phyloP scores from a whole-genome alignment of 768 basidiomycete genomes.

The Termitomyces titanicus region DNA sequence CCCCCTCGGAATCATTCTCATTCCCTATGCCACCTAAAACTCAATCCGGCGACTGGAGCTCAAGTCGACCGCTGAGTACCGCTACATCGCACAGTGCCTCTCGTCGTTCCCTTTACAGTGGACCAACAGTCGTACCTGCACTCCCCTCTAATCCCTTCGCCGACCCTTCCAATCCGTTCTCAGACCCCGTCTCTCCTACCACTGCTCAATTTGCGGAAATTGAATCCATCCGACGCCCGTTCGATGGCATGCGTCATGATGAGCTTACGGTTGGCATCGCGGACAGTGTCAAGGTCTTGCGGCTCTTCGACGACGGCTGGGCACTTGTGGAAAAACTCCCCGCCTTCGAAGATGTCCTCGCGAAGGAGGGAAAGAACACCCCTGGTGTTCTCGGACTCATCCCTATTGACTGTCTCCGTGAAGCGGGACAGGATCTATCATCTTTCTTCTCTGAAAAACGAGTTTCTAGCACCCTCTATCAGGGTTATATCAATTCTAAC shows the following conservation, averaged over 20 bases:
- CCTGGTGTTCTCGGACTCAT: constrained; percentile 44
- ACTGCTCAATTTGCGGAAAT: constrained; percentile 32
- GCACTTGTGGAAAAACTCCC: constrained; percentile 49
- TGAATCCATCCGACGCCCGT: constrained; percentile 53
- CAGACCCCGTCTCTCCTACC: constrained; percentile 22
- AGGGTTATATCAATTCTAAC: neutral
- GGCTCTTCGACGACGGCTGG: constrained; percentile 71
- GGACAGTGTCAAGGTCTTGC: constrained; percentile 50
- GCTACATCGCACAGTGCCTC: constrained; percentile 4
- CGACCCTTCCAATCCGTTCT: constrained; percentile 29
- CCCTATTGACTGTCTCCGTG: constrained; percentile 66
- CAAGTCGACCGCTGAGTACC: constrained; percentile 20
- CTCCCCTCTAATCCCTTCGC: constrained; percentile 27
- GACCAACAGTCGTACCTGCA: constrained; percentile 9
- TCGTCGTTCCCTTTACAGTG: constrained; percentile 3
- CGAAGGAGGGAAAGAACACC: constrained; percentile 20
- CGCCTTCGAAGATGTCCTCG: constrained; percentile 16
- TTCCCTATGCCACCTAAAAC: constrained; percentile 60
- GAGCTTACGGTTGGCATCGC: constrained; percentile 51
- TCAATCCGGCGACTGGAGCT: constrained; percentile 19
- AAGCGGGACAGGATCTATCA: constrained; percentile 40
- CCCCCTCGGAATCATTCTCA: constrained; percentile 61
- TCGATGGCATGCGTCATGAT: constrained; percentile 51
- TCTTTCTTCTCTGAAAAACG: constrained; percentile 48
- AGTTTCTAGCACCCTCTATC: constrained; percentile 20